A percentile compares a stretch with the other conserved stretches of the same genome.
Conservation (phyloP, 148 eudicot species). For the Drosera capensis region DNA sequence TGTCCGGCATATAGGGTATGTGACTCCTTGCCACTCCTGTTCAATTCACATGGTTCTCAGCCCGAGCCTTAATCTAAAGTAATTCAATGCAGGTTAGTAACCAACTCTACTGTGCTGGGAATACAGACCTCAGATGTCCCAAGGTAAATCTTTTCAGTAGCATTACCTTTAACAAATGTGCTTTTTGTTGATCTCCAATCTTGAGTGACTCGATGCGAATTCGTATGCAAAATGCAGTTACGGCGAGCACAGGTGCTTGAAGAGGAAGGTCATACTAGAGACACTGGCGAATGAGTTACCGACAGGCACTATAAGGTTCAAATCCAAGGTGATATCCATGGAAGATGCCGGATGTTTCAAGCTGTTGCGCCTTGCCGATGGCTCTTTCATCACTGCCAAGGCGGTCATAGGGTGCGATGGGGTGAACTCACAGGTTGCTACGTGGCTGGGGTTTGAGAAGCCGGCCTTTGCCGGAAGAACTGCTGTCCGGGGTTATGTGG, state of each 20-base stretch:
- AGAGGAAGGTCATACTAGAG: background rate
- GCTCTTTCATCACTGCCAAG: constrained; percentile 28
- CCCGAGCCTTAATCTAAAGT: background rate
- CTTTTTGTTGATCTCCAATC: too few species aligned
- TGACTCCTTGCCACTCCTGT: too few species aligned
- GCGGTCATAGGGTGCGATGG: too few species aligned
- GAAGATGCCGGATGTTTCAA: background rate
- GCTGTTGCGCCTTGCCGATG: constrained; percentile 9
- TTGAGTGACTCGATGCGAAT: background rate
- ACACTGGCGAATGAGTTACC: background rate
- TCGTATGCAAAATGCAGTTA: background rate
- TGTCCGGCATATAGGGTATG: background rate
- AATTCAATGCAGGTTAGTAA: background rate
- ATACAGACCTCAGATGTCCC: too few species aligned
- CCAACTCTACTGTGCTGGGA: too few species aligned
- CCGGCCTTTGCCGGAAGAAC: constrained; percentile 18
- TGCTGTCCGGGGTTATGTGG: constrained; percentile 34
- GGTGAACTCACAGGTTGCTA: constrained; percentile 36
- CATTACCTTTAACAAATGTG: too few species aligned
- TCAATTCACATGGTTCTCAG: too few species aligned
- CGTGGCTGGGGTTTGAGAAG: constrained; percentile 23
- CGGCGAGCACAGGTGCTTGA: background rate
- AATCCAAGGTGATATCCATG: background rate
- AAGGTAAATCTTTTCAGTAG: too few species aligned
- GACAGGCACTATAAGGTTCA: too few species aligned